Percentiles rank a stretch among this genome's conserved stretches.
These are phyloP conservation scores for Arachnopeziza araneosa DNA, from an alignment of 2,329 filamentous ascomycete genomes.

Conservation along the genomic window DNA sequence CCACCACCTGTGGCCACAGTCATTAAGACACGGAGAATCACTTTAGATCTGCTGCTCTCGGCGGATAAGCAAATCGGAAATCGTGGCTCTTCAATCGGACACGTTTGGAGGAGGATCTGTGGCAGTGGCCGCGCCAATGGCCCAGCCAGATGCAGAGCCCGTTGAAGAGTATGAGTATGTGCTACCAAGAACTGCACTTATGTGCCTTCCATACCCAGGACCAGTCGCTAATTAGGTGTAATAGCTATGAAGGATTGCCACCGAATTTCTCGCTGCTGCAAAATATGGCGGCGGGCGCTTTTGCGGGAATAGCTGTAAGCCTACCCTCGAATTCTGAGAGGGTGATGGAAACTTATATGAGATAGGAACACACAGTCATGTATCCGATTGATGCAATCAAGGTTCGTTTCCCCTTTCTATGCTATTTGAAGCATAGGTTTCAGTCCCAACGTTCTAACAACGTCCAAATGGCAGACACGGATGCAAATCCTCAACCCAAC, in stretches of 20 bases:
- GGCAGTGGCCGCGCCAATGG: conserved; percentile 64
- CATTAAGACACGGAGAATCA: not conserved
- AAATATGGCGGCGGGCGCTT: conserved; percentile 95
- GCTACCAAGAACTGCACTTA: conserved; percentile 5
- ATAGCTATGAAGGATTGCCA: conserved; percentile 83
- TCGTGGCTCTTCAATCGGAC: conserved; percentile 55
- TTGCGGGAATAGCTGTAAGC: conserved; percentile 58
- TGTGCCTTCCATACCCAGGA: not conserved
- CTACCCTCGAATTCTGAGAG: not conserved
- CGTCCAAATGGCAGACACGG: conserved; percentile 63
- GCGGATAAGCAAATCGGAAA: conserved; percentile 8
- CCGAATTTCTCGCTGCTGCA: conserved; percentile 89
- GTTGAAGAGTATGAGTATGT: conserved; percentile 63
- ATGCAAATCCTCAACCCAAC: conserved; percentile 94
- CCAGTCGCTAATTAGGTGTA: conserved; percentile 17
- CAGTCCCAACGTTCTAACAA: not conserved
- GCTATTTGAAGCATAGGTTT: not conserved
- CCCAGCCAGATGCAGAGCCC: conserved; percentile 59
- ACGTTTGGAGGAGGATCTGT: conserved; percentile 57
- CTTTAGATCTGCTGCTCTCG: not conserved
- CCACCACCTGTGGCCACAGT: not conserved
- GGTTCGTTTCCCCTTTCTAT: conserved; percentile 44
- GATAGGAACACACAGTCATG: conserved; percentile 95
- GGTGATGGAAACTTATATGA: conserved; percentile 11
- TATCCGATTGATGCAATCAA: conserved; percentile 98